phyloP scores from a whole-genome alignment of 1,139 yeast genomes.

The Diutina scorzettiae region DNA sequence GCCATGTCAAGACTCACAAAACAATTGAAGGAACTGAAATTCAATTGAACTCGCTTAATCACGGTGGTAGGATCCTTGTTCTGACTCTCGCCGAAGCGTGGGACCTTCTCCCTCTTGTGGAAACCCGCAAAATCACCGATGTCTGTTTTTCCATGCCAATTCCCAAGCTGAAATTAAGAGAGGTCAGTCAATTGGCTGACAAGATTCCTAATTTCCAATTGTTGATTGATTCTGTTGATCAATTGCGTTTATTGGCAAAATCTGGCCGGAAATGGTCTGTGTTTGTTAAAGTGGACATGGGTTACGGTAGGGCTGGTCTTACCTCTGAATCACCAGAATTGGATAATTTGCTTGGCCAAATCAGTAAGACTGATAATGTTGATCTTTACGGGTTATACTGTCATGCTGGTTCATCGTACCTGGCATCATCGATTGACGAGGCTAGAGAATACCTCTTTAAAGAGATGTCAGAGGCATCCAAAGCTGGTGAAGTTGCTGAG shows the following conservation, averaged over 20 bases:
- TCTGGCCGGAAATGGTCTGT: conserved; percentile 35
- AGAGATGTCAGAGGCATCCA: conserved; percentile 45
- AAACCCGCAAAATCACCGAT: conserved; percentile 39
- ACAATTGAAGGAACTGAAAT: conserved; percentile 24
- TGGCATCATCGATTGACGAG: conserved; percentile 29
- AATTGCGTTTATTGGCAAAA: conserved; percentile 34
- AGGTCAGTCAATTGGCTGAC: conserved; percentile 32
- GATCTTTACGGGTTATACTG: conserved; percentile 58
- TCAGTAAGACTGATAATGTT: conserved; percentile 14
- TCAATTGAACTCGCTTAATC: conserved; percentile 14
- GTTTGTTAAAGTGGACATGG: conserved; percentile 48
- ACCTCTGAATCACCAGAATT: conserved; percentile 19
- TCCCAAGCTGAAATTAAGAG: conserved; percentile 38
- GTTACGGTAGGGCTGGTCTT: conserved; percentile 56
- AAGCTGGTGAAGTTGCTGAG: conserved; percentile 29
- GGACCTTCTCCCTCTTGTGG: conserved; percentile 33
- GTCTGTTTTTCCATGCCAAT: conserved; percentile 63
- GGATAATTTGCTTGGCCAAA: conserved; percentile 14
- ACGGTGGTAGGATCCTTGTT: conserved; percentile 40
- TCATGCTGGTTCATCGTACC: conserved; percentile 72
- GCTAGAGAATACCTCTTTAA: conserved; percentile 38
- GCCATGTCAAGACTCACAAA: conserved; percentile 73
- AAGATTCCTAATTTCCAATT: conserved; percentile 35
- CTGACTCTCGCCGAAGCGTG: conserved; percentile 63
- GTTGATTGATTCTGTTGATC: conserved; percentile 52